Evolutionary conservation across 2,329 filamentous ascomycete genomes (phyloP), one percentile per base, ranked within the genome.

Genomic region (Fusarium nematophilum): DNA sequence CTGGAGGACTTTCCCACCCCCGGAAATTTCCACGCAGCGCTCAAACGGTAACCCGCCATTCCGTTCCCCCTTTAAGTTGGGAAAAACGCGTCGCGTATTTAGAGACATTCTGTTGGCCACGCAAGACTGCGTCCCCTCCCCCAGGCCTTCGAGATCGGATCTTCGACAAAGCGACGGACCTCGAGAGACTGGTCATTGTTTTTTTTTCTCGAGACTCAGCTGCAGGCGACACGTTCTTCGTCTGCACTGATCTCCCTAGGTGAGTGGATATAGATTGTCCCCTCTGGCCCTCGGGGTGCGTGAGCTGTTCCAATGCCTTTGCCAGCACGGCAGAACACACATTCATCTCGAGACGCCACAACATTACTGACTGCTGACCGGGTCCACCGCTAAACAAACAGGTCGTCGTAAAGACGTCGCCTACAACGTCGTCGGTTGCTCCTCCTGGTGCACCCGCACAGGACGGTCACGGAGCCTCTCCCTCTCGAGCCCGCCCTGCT

Each of bases 171-270:
- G 62, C 51, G 57, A 64, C 60, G 62, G 61, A 65, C 58, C 54
- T 61, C 57, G 67, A 71, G 62, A 68, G 64, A 70, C 68, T 62
- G 62, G 68, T 64, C 59, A 21, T 46, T 36, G 18, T 50, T 56
- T 17, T 33, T 33, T 26, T 43, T 33, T 57, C 68, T 60, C 59
- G 82, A 85, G 83, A 79, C 75, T 81, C 82, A 83, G 84, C 77
- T 78, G 82, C 83, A 84, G 85, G 81, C 84, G 84, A 85, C 75
- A 72, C 68, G 59, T 72, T 65, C 68, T 72, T 85, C 83, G 85
- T 87, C 84, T 87, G 84, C 81, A 76, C 83, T 86, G 84, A 82
- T 86, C 84, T 84, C 81, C 69, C 71, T 73, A 77, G 80, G 82
- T 84, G 72, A 81, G 65, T 56, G 39, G 45, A 49, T 18, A 26